Evolutionary conservation across 306 rosid genomes (phyloP).

Genomic region (Inga oerstediana): DNA sequence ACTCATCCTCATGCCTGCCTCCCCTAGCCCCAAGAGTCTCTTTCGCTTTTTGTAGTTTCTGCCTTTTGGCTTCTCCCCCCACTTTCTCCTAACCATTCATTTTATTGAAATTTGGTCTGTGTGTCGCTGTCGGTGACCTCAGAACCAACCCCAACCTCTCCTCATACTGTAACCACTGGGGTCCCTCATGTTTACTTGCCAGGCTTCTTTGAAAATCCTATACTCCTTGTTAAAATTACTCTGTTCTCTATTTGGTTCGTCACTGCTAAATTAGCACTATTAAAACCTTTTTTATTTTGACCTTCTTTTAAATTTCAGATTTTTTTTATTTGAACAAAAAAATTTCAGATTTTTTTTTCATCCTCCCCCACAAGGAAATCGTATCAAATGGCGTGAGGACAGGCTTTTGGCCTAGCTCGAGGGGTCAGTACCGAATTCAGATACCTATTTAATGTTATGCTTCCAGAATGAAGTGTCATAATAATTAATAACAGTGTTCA

Average conservation of each 20-base stretch:
- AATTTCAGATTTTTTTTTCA: background rate
- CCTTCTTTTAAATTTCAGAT: background rate
- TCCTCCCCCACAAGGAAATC: background rate
- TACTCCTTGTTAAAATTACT: background rate
- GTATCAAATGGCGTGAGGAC: background rate
- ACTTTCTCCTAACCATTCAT: constrained; percentile 40
- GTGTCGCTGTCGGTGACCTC: constrained; percentile 59
- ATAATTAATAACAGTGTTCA: background rate
- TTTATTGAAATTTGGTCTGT: constrained; percentile 32
- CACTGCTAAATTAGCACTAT: background rate
- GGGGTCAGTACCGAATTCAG: background rate
- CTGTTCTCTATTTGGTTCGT: background rate
- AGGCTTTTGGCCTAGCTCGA: background rate
- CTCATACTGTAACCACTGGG: constrained; percentile 31
- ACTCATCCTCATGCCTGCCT: constrained; percentile 82
- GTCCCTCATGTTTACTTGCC: background rate
- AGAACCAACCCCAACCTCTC: constrained; percentile 55
- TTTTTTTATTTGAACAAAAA: background rate
- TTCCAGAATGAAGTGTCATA: background rate
- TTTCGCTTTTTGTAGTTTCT: constrained; percentile 28
- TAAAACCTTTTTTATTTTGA: background rate
- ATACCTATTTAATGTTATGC: background rate
- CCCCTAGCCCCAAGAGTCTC: constrained; percentile 71
- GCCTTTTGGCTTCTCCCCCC: constrained; percentile 18
- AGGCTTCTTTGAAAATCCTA: background rate